phyloP scores from a whole-genome alignment of 2,329 filamentous ascomycete species.

The Fusarium sp. region DNA sequence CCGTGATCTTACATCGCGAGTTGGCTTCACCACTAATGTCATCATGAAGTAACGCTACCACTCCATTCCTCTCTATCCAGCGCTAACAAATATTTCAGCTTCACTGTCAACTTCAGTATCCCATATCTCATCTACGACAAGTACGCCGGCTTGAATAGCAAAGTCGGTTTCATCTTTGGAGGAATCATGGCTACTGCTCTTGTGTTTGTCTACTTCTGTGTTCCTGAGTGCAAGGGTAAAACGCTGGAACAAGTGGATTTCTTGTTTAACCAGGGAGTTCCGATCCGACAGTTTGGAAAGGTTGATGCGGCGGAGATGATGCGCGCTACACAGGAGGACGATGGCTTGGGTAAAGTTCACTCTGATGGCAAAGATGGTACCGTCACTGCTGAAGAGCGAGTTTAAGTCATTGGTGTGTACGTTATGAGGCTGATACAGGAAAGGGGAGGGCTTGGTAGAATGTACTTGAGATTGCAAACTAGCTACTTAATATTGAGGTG shows the following conservation, averaged over 20 bases:
- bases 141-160: constrained; percentile 31
- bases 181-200: not conserved
- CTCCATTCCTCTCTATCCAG: accelerated
- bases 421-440: too few species aligned
- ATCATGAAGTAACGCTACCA: constrained; percentile 11
- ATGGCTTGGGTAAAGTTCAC: not conserved
- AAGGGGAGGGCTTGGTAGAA: too few species aligned
- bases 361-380: not conserved
- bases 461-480: not conserved
- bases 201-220: constrained; percentile 28
- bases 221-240: constrained; percentile 33
- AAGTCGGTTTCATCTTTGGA: constrained; percentile 37
- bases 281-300: constrained; percentile 27
- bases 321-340: not conserved
- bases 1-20: constrained; percentile 13
- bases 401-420: not conserved
- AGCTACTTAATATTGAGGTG: not conserved
- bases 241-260: constrained; percentile 32
- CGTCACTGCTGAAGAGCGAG: not conserved
- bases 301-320: constrained; percentile 24
- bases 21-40: constrained; percentile 27
- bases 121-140: constrained; percentile 32
- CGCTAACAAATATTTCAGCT: not conserved
- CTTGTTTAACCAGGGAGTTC: constrained; percentile 27
- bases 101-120: constrained; percentile 33